These are phyloP conservation scores for Poa annua DNA, from an alignment of 176 grass and related monocot genomes.

Conservation along the genomic window DNA sequence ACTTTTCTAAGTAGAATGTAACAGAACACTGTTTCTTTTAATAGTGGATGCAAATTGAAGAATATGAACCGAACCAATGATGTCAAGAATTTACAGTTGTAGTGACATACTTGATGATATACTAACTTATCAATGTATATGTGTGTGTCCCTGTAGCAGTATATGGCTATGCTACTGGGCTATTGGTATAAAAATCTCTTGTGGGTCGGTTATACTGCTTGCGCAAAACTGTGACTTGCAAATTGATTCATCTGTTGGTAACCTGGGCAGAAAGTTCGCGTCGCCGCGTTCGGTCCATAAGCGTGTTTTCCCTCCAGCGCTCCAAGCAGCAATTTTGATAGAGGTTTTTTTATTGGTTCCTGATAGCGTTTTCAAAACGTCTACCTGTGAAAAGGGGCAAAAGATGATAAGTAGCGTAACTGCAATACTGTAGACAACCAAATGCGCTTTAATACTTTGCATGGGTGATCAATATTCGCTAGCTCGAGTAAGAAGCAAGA, in stretches of 20 bases:
- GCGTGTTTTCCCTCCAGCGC: background rate
- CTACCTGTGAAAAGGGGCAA: slow-evolving; percentile 5
- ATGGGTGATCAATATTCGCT: background rate
- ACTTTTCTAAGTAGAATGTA: background rate
- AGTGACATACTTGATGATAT: background rate
- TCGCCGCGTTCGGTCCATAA: background rate
- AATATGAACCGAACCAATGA: background rate
- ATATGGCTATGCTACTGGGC: background rate
- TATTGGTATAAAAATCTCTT: slow-evolving; percentile 8
- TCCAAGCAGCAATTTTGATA: slow-evolving; percentile 9
- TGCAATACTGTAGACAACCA: background rate
- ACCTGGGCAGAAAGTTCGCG: background rate
- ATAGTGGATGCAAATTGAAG: slow-evolving; percentile 10
- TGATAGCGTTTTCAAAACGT: background rate
- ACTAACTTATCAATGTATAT: background rate
- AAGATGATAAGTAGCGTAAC: background rate
- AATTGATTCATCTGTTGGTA: slow-evolving; percentile 11
- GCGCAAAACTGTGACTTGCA: background rate
- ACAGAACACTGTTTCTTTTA: background rate
- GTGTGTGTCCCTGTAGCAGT: background rate
- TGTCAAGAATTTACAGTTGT: background rate
- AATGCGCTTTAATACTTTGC: background rate
- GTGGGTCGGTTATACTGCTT: background rate
- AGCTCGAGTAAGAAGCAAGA: background rate
- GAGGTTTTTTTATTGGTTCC: background rate